These are phyloP conservation scores for Solanum hybrid DNA, from an alignment of 305 asterid genomes.

Conservation along the genomic window DNA sequence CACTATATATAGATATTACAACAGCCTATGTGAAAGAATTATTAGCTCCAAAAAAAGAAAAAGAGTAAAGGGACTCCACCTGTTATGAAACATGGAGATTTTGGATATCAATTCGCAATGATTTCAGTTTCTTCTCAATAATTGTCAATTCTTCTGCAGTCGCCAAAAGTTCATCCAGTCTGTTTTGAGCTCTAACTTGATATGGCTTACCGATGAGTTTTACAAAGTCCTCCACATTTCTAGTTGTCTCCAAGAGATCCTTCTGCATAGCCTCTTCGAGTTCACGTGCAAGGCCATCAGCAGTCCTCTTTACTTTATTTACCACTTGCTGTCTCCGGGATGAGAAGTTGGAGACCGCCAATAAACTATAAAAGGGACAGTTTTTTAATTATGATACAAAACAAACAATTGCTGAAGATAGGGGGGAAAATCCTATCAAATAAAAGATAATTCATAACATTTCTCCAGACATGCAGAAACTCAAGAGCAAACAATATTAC, in stretches of 20 bases:
- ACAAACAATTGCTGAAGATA: background rate
- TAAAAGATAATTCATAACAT: background rate
- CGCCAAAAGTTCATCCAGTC: constrained; percentile 38
- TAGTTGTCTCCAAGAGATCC: constrained; percentile 57
- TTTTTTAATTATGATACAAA: constrained; percentile 10
- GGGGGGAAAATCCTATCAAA: background rate
- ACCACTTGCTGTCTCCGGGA: constrained; percentile 54
- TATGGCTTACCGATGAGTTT: constrained; percentile 55
- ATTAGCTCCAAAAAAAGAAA: background rate
- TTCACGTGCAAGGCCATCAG: constrained; percentile 68
- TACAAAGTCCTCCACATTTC: constrained; percentile 42
- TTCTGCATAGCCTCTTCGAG: constrained; percentile 81
- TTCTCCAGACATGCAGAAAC: background rate
- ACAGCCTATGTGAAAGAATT: background rate
- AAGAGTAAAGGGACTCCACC: background rate
- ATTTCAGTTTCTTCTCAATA: constrained; percentile 39
- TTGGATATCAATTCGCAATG: constrained; percentile 62
- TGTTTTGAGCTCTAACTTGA: constrained; percentile 47
- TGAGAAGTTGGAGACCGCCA: constrained; percentile 83
- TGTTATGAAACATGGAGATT: constrained; percentile 57
- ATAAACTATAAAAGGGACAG: constrained; percentile 32
- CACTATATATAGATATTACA: background rate
- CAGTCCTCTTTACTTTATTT: constrained; percentile 72
- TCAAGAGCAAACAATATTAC: background rate
- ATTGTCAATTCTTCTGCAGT: constrained; percentile 53